Percentiles rank a stretch among this genome's conserved stretches.
These are phyloP conservation scores for Ascochyta lentis DNA, from an alignment of 2,329 filamentous ascomycete genomes.

Conservation along the genomic window DNA sequence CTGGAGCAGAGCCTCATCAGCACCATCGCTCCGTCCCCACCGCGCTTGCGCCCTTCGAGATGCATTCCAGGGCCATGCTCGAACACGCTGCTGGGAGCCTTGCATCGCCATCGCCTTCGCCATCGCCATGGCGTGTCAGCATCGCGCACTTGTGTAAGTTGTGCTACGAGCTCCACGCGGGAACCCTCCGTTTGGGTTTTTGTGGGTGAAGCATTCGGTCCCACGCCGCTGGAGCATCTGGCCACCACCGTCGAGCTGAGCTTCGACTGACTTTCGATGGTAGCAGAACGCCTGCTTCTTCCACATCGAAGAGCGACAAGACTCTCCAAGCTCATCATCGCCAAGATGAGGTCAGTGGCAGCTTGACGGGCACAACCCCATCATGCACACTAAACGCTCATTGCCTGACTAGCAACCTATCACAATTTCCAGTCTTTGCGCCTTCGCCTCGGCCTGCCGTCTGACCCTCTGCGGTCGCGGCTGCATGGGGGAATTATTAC, in stretches of 20 bases:
- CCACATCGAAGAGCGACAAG: conserved; percentile 3
- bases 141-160: not conserved
- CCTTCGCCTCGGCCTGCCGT: conserved; percentile 11
- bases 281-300: not conserved
- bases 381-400: conserved; percentile 16
- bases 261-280: not conserved
- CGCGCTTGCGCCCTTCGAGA: conserved; percentile 10
- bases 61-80: conserved; percentile 2
- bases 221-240: not conserved
- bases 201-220: not conserved
- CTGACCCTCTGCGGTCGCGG: conserved; percentile 3
- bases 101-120: not conserved
- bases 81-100: conserved; percentile 8
- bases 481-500: conserved; percentile 2
- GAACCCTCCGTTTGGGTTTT: not conserved
- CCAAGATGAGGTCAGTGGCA: conserved; percentile 19
- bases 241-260: not conserved
- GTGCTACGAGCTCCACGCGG: conserved; percentile 5
- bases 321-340: conserved; percentile 8
- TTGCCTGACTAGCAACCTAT: conserved; percentile 14
- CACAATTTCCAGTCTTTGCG: conserved; percentile 1
- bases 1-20: conserved; percentile 20
- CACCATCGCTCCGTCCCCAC: conserved; percentile 4
- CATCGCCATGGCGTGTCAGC: conserved; percentile 5
- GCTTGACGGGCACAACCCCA: not conserved